Evolutionary conservation across 1,284 basidiomycete genomes (phyloP), one percentile per base, ranked within the genome.

Genomic region (Cutaneotrichosporon daszewskae): DNA sequence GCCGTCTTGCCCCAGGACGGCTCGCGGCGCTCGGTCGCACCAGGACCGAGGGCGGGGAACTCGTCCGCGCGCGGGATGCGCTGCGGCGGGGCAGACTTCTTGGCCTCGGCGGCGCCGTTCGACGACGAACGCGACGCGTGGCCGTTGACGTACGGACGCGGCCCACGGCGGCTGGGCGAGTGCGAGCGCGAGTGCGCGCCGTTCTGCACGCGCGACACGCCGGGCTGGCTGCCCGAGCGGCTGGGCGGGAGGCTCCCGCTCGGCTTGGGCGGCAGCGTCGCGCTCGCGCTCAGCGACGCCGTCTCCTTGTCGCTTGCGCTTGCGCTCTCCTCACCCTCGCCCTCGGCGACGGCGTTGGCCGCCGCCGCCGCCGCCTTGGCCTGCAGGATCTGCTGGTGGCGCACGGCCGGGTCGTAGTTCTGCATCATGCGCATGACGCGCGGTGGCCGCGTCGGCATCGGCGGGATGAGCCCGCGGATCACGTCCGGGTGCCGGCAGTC

Each of bases 401-500:
- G 58, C n/a, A n/a, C n/a, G 14, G 36, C 29, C 9, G 53, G 54
- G 49, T 63, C 55, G 35, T 51, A 58, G 23, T 50, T 45, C 17
- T 33, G 28, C 47, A 54, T 56, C 58, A 60, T 58, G 33, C 60
- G 51, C 49, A 59, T 54, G 25, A 37, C 45, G 24, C 49, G 43
- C 25, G 49, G 54, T 13, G 55, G 45, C 18, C 59, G 45, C 13
- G 64, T 52, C 2, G 66, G 63, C 24, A 60, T 47, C 13, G 69
- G 64, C 11, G 66, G 49, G 14, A 71, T 54, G 23, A 63, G 45
- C 24, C 69, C 69, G 19, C 60, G 55, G 38, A 71, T 56, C 13
- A 71, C 63, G 31, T 71, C 69, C 7, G 69, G 69, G 55, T 71
- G 65, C 34, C 69, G 62, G 33, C 55, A 59, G 44, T 71, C 69